A percentile compares a stretch with the other conserved stretches of the same genome.
Conservation (phyloP, 2,329 filamentous ascomycete genomes). For the Pyrenophora seminiperda region DNA sequence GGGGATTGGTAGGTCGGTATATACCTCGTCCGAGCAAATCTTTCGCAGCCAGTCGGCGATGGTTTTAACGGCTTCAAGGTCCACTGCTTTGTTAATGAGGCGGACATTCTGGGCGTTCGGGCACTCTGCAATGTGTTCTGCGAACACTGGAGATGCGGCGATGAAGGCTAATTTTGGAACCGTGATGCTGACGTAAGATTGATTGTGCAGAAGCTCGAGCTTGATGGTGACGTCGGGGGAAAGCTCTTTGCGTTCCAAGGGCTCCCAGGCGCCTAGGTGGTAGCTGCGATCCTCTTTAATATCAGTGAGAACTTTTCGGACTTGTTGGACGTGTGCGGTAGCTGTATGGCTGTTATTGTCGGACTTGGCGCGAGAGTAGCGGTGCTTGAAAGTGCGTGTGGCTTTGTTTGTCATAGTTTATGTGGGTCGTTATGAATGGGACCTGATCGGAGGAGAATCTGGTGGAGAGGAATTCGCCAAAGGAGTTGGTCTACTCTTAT, state of each 20-base stretch:
- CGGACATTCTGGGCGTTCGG: background rate
- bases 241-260: constrained; percentile 7
- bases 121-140: background rate
- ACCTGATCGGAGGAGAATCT: too few species aligned
- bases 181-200: background rate
- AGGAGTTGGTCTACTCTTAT: too few species aligned
- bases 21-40: background rate
- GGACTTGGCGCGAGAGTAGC: too few species aligned
- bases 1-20: background rate
- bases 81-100: constrained; percentile 3
- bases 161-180: constrained; percentile 12
- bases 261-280: constrained; percentile 13
- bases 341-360: background rate
- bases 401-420: too few species aligned
- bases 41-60: constrained; percentile 9
- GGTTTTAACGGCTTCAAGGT: background rate
- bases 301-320: constrained; percentile 7
- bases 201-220: background rate
- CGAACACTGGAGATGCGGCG: constrained; percentile 8
- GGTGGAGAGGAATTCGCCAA: too few species aligned
- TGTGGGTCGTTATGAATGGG: too few species aligned
- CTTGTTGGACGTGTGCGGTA: constrained; percentile 3
- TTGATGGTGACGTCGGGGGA: background rate
- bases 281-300: constrained; percentile 8
- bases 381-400: too few species aligned